Base-by-base conservation (phyloP, 371 early-diverging fungal genomes). In the Syncephalis plumigaleata region DNA sequence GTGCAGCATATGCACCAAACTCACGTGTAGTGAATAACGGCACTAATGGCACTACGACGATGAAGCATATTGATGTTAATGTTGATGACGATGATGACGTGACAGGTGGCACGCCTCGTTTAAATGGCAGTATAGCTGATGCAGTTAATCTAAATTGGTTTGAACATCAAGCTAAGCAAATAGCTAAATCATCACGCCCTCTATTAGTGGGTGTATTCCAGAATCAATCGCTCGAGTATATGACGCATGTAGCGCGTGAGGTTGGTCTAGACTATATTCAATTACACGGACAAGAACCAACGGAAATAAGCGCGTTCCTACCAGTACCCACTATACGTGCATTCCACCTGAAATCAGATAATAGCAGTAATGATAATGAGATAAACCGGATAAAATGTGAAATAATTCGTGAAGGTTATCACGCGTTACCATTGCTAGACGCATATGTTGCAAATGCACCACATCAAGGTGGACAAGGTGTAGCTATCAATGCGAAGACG, bases 181-280 rank as follows among this genome's bases (percentile, higher is more conserved):
- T 76, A 22, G 67, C 68, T 39, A 55, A 56, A 8, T 40, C 64
- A 11, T 57, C 73, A 44, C 73, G 68, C 42, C 94, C 95, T 11
- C 61, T 88, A 47, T 61, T 89, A 9, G 91, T 91, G 1, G 98
- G 95, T 18, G 95, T 97, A 0, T 95, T 97, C 63, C 77, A 77
- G 53, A 82, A 91, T 58, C 85, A 88, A 45, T 52, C 78, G 0
- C 51, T 81, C 22, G 84, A 78, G 39, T 65, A 85, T 42, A 87
- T 94, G 55, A 69, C 71, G n/a, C 55, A 59, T 3, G 66, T 83
- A 2, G 81, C 76, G 0, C 55, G 62, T 11, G 54, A 58, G 5
- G 74, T 79, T 20, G 77, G 79, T 9, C 67, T 95, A 27, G 95
- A 95, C 59, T 49, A 91, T 18, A 81, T 93, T 18, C 98, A 97